These are phyloP conservation scores for Syzygium malaccense DNA, from an alignment of 441 rosid genomes.

Conservation along the genomic window DNA sequence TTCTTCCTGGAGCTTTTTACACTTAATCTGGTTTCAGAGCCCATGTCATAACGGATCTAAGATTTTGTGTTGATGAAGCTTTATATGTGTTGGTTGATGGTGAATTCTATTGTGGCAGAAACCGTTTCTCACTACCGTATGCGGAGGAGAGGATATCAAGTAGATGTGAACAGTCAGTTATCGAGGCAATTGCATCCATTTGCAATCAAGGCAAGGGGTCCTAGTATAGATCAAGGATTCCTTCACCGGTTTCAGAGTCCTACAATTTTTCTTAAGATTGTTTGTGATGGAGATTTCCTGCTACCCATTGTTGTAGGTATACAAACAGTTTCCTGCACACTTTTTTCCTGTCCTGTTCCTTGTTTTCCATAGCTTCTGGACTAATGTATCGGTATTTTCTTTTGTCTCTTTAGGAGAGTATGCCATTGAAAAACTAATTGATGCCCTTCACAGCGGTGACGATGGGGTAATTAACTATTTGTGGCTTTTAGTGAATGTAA, in stretches of 20 bases:
- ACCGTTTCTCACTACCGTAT: slow-evolving; percentile 37
- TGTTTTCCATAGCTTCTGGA: not conserved
- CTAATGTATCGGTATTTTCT: not conserved
- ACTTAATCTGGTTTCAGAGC: not conserved
- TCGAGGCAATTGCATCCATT: slow-evolving; percentile 10
- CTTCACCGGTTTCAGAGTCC: slow-evolving; percentile 68
- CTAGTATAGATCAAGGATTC: slow-evolving; percentile 37
- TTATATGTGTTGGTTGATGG: not conserved
- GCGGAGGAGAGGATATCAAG: slow-evolving; percentile 37
- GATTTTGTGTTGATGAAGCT: not conserved
- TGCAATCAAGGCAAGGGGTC: slow-evolving; percentile 4
- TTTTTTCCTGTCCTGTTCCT: not conserved
- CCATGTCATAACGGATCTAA: not conserved
- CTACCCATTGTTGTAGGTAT: slow-evolving; percentile 77
- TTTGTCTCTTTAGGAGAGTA: slow-evolving; percentile 48
- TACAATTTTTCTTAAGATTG: slow-evolving; percentile 82
- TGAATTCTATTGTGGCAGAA: slow-evolving; percentile 20
- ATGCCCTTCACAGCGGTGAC: slow-evolving; percentile 23
- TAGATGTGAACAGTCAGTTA: slow-evolving; percentile 23
- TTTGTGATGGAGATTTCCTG: slow-evolving; percentile 77
- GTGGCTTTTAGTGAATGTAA: not conserved
- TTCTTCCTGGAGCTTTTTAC: not conserved
- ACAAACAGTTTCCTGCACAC: not conserved
- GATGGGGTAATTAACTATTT: slow-evolving; percentile 30
- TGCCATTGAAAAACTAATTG: slow-evolving; percentile 60